Percentiles rank a stretch among this genome's conserved stretches.
These are phyloP conservation scores for Gracilaria domingensis DNA, from an alignment of 23 red algal species.

Conservation along the genomic window DNA sequence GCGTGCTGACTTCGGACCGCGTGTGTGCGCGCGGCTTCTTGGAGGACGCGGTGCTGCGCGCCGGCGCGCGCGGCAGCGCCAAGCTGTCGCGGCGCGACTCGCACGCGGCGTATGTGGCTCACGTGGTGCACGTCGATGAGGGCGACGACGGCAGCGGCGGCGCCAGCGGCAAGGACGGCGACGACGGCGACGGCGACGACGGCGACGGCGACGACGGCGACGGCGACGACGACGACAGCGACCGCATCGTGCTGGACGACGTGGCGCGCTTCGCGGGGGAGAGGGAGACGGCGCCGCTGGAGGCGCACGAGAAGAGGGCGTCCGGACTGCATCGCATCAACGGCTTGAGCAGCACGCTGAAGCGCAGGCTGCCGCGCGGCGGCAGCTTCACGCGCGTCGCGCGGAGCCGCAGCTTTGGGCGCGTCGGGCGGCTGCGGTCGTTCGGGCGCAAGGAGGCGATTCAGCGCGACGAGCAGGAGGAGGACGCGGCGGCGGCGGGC, in stretches of 20 bases:
- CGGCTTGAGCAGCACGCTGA: not conserved
- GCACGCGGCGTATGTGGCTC: constrained; percentile 4
- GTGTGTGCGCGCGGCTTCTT: not conserved
- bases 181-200: not conserved
- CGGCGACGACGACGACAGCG: not conserved
- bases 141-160: not conserved
- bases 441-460: constrained; percentile 6
- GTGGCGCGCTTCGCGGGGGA: not conserved
- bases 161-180: too few relatives aligned
- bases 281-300: not conserved
- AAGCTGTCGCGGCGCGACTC: not conserved
- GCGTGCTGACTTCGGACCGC: not conserved
- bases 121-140: not conserved
- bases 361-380: not conserved
- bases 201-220: not conserved
- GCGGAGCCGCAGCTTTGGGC: constrained; percentile 5
- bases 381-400: not conserved
- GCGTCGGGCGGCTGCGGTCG: constrained; percentile 5
- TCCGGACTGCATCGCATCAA: not conserved
- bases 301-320: too few relatives aligned
- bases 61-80: not conserved
- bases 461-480: not conserved
- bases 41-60: not conserved
- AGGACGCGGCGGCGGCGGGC: not conserved
- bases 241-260: not conserved